A percentile compares a stretch with the other conserved stretches of the same genome.
phyloP scores from a whole-genome alignment of 1,284 basidiomycete genomes.

The Phylloporus sp. region DNA sequence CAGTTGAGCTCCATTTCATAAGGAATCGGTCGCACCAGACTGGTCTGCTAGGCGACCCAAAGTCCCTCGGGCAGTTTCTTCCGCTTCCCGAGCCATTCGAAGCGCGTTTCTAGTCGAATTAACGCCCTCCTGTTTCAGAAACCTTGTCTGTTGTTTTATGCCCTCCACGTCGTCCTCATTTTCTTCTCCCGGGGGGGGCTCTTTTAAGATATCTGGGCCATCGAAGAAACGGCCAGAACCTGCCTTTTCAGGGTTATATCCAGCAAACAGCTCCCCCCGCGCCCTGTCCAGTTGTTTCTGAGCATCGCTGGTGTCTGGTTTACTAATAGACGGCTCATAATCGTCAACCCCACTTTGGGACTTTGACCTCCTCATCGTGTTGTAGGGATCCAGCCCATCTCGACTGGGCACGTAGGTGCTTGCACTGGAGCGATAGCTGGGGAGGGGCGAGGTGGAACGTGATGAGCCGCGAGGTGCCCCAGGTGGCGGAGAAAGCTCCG shows the following conservation, averaged over 20 bases:
- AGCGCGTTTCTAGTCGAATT: slow-evolving; percentile 93
- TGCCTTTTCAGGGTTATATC: slow-evolving; percentile 63
- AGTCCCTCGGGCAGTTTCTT: slow-evolving; percentile 93
- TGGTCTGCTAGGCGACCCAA: slow-evolving; percentile 90
- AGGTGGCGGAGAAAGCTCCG: slow-evolving; percentile 36
- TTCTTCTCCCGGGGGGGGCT: slow-evolving; percentile 71
- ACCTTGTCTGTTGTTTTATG: slow-evolving; percentile 92
- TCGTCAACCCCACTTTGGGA: slow-evolving; percentile 26
- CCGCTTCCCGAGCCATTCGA: slow-evolving; percentile 91
- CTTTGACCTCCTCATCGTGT: slow-evolving; percentile 32
- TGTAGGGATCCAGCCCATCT: slow-evolving; percentile 59
- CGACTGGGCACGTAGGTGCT: slow-evolving; percentile 68
- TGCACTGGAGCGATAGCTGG: slow-evolving; percentile 56
- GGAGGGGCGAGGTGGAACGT: slow-evolving; percentile 44
- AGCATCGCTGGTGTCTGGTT: slow-evolving; percentile 54
- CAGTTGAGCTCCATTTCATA: not conserved
- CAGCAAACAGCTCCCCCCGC: slow-evolving; percentile 76
- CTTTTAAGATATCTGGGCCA: slow-evolving; percentile 50
- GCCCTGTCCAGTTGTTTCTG: slow-evolving; percentile 63
- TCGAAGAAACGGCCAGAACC: slow-evolving; percentile 71
- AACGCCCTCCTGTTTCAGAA: slow-evolving; percentile 92
- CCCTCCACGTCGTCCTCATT: slow-evolving; percentile 96
- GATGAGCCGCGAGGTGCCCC: slow-evolving; percentile 37
- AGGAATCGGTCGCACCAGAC: slow-evolving; percentile 69
- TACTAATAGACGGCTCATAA: slow-evolving; percentile 32